Percentiles rank a stretch among this genome's conserved stretches.
phyloP scores from a whole-genome alignment of 2,329 filamentous ascomycete genomes.

The Didymella pinodella region DNA sequence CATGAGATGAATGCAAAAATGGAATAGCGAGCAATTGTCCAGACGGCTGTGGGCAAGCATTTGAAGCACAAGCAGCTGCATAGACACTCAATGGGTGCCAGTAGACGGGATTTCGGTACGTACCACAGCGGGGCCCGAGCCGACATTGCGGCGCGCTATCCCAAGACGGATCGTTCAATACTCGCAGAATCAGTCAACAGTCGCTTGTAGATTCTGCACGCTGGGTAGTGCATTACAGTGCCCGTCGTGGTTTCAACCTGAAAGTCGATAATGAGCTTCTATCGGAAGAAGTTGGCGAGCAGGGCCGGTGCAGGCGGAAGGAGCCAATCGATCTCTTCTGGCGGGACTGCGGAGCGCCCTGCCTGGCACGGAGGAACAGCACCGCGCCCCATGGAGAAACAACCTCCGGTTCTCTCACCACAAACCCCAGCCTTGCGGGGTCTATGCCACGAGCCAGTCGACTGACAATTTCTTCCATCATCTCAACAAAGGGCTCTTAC shows the following conservation, averaged over 20 bases:
- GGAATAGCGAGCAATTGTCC: neutral
- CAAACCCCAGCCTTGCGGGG: neutral
- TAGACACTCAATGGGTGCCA: neutral
- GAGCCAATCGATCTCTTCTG: neutral
- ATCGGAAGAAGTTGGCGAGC: slow-evolving; percentile 3
- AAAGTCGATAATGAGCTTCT: neutral
- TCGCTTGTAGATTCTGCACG: neutral
- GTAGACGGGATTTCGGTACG: neutral
- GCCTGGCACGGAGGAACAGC: slow-evolving; percentile 3
- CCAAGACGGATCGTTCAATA: neutral
- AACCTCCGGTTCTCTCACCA: neutral
- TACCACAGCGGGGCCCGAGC: neutral
- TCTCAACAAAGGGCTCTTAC: neutral
- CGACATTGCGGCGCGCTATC: neutral
- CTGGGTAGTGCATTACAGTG: neutral
- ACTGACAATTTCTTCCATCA: neutral
- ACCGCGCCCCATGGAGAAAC: slow-evolving; percentile 2
- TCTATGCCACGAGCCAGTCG: neutral
- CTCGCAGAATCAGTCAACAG: neutral
- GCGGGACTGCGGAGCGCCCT: slow-evolving; percentile 2
- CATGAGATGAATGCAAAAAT: neutral
- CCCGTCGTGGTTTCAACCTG: neutral
- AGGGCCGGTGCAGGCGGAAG: neutral
- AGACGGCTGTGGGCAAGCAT: neutral
- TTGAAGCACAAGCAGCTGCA: neutral